Percentiles rank a stretch among this genome's conserved stretches.
Conservation (phyloP, 352 stramenopile genomes). For the Aphanomyces euteiches region DNA sequence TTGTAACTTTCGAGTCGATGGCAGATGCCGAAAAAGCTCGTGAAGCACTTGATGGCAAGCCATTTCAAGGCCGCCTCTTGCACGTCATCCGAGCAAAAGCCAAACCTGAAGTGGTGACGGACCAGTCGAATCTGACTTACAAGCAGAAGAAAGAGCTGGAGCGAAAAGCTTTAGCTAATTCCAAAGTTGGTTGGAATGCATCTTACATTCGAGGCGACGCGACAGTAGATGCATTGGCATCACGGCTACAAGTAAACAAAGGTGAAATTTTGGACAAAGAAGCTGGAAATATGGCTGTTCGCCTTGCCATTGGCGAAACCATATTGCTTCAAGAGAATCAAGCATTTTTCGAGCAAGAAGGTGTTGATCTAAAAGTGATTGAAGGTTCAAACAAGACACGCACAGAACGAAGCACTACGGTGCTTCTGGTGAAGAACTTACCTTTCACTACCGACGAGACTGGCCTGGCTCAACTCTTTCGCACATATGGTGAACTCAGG, state of each 20-base stretch:
- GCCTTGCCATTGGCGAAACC: slow-evolving; percentile 97
- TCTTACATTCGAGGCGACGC: slow-evolving; percentile 90
- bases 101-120: slow-evolving; percentile 46
- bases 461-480: slow-evolving; percentile 94
- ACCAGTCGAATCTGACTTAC: slow-evolving; percentile 73
- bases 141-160: slow-evolving; percentile 90
- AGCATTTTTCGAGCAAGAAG: slow-evolving; percentile 93
- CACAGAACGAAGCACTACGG: slow-evolving; percentile 89
- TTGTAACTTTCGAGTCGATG: slow-evolving; percentile 92
- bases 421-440: slow-evolving; percentile 98
- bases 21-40: slow-evolving; percentile 86
- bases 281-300: slow-evolving; percentile 95
- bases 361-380: slow-evolving; percentile 86
- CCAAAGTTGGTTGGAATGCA: slow-evolving; percentile 92
- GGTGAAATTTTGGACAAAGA: slow-evolving; percentile 94
- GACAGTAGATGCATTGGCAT: slow-evolving; percentile 78
- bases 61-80: slow-evolving; percentile 95
- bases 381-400: slow-evolving; percentile 47
- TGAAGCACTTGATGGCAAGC: slow-evolving; percentile 87
- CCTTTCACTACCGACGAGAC: slow-evolving; percentile 92
- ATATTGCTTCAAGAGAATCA: slow-evolving; percentile 98
- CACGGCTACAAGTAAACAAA: slow-evolving; percentile 55
- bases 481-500: slow-evolving; percentile 81
- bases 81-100: slow-evolving; percentile 90
- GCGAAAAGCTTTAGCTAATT: slow-evolving; percentile 58